phyloP scores from a whole-genome alignment of 2,329 filamentous ascomycete species.

The Aureobasidium lini region DNA sequence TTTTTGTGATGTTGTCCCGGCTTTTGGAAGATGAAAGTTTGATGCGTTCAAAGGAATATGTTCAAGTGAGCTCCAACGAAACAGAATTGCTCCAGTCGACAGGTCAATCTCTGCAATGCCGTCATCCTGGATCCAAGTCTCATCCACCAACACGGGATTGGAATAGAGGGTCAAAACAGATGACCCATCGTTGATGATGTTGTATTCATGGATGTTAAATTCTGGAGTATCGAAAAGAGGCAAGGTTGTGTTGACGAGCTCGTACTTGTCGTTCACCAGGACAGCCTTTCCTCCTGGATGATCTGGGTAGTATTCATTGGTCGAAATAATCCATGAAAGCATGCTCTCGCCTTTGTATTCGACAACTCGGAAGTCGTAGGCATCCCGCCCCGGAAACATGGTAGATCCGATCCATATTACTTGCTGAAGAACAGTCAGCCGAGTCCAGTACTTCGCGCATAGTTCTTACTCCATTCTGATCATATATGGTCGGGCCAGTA shows the following conservation, averaged over 20 bases:
- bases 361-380: conserved; percentile 16
- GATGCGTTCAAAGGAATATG: conserved; percentile 25
- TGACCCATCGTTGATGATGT: conserved; percentile 26
- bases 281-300: conserved; percentile 11
- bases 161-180: conserved; percentile 23
- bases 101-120: conserved; percentile 31
- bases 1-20: not conserved
- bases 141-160: conserved; percentile 19
- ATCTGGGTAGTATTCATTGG: conserved; percentile 3
- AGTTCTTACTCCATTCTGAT: conserved; percentile 7
- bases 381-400: conserved; percentile 15
- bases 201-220: conserved; percentile 35
- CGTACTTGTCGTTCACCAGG: conserved; percentile 14
- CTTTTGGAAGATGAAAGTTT: conserved; percentile 12
- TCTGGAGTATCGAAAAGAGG: conserved; percentile 14
- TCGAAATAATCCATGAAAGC: conserved; percentile 13
- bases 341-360: not conserved
- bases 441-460: not conserved
- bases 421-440: conserved; percentile 11
- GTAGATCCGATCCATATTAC: conserved; percentile 19
- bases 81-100: conserved; percentile 24
- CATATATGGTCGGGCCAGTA: conserved; percentile 14
- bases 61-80: conserved; percentile 27
- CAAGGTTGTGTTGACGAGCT: not conserved
- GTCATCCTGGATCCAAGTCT: conserved; percentile 24